Conservation (phyloP, 148 eudicot species). For the Simmondsia chinensis region DNA sequence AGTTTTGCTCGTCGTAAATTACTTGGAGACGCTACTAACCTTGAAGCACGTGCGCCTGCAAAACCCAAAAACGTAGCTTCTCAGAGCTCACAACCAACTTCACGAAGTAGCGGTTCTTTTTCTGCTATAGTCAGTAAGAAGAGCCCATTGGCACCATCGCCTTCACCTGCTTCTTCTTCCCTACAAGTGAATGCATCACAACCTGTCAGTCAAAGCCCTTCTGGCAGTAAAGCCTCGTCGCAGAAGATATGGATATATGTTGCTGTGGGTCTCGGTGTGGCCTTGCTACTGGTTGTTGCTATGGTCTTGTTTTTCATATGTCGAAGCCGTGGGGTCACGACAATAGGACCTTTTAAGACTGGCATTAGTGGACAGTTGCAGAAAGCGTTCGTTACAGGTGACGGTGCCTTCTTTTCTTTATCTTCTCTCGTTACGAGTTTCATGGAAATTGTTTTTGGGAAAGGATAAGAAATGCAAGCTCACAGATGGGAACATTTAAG, state of each 20-base stretch:
- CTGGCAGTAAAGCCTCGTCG: slow-evolving; percentile 18
- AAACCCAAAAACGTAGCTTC: slow-evolving; percentile 12
- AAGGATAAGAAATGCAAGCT: too few species aligned
- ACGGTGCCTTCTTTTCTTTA: not conserved
- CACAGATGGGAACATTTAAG: too few species aligned
- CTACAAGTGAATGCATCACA: slow-evolving; percentile 7
- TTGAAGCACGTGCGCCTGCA: slow-evolving; percentile 48
- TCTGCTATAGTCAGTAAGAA: slow-evolving; percentile 42
- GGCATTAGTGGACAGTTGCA: slow-evolving; percentile 97
- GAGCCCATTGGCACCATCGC: slow-evolving; percentile 13
- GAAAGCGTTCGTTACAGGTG: slow-evolving; percentile 92
- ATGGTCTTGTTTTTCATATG: slow-evolving; percentile 22
- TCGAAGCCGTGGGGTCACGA: slow-evolving; percentile 45
- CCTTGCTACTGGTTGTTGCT: slow-evolving; percentile 32
- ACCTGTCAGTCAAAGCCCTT: slow-evolving; percentile 5
- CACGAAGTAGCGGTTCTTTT: slow-evolving; percentile 78
- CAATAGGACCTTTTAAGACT: slow-evolving; percentile 79
- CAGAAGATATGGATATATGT: slow-evolving; percentile 42
- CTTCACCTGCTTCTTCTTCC: slow-evolving; percentile 14
- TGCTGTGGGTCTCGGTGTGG: slow-evolving; percentile 26
- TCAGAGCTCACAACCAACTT: slow-evolving; percentile 27
- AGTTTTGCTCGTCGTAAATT: slow-evolving; percentile 39
- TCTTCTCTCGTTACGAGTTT: not conserved
- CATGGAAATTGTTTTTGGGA: not conserved
- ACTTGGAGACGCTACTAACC: slow-evolving; percentile 61